These are phyloP conservation scores for Cenococcum geophilum DNA, from an alignment of 495 filamentous ascomycete species.

Conservation along the genomic window DNA sequence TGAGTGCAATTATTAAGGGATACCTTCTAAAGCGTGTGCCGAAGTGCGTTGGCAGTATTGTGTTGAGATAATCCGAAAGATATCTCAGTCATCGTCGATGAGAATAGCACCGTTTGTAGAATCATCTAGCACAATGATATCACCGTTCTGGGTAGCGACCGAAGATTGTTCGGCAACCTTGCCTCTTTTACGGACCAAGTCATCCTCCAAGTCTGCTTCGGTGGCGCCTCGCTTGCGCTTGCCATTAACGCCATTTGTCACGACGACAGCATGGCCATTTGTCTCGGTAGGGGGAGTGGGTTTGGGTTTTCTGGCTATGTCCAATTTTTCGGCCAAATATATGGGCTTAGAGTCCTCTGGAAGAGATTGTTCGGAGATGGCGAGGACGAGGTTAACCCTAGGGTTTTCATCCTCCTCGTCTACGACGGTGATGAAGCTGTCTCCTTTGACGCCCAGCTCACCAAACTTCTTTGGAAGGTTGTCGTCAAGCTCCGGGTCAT, in stretches of 20 bases:
- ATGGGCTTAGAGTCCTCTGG: constrained; percentile 43
- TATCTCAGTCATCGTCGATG: constrained; percentile 55
- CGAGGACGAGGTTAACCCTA: constrained; percentile 74
- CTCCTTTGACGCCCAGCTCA: constrained; percentile 66
- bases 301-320: constrained; percentile 48
- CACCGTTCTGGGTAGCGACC: constrained; percentile 33
- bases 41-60: background rate
- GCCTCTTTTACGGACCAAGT: constrained; percentile 45
- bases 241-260: constrained; percentile 17
- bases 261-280: constrained; percentile 32
- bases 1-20: too few species aligned
- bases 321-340: constrained; percentile 41
- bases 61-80: background rate
- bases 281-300: background rate
- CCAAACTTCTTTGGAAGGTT: constrained; percentile 71
- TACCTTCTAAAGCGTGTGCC: too few species aligned
- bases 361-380: constrained; percentile 46
- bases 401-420: constrained; percentile 80
- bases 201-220: constrained; percentile 40
- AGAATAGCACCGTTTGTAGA: constrained; percentile 60
- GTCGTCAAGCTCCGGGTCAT: constrained; percentile 82
- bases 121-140: constrained; percentile 52
- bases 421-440: constrained; percentile 74
- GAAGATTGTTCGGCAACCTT: constrained; percentile 30
- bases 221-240: constrained; percentile 37